Evolutionary conservation across 2,329 filamentous ascomycete genomes (phyloP), one percentile per base, ranked within the genome.

Genomic region (Colletotrichum orchidophilum): DNA sequence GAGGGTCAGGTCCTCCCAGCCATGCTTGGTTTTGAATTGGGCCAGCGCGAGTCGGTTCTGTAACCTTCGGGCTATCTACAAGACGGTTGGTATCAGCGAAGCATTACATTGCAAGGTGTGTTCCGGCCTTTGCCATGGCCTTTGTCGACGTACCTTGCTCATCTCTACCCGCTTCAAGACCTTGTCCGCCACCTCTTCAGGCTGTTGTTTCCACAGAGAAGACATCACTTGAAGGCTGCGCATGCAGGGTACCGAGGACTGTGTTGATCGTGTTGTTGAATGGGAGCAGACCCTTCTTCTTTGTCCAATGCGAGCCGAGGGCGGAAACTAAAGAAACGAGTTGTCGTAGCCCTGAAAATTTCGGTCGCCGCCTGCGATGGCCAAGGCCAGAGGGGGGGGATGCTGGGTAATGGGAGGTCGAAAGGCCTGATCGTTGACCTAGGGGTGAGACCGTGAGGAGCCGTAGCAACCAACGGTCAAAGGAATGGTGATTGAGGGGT

Each of bases 11-110:
- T 96, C 94, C 83, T 98, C 93, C 92, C 95, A 97, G 80, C 95
- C 95, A 84, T 97, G 93, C 83, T 97, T 95, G 75, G 96, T 95
- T 85, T 98, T 98, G 88, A 98, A 96, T 82, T 97, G 96, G 80
- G 96, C 96, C 74, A 98, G 90, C 70, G 96, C 96, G 71, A 99
- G 91, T 74, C 96, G 94, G 85, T 97, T 95, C 84, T 98, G 95
- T 66, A 99, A 87, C 78, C 93, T 93, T 80, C 96, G 89, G 77
- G 95, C 96, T 86, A 99, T 97, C 96, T 98, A 80, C 66, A 77
- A 33, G 72, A 13, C 18, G 52, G 5, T 18, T 33, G 31, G 31
- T 13, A 49, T 72, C 31, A 72, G 65, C 9, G 18, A 55, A 31
- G n/a, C 13, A 3, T 12, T 18, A 29, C 21, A 2, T 9, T 29